These are phyloP conservation scores for Globisporangium heterothallicum DNA, from an alignment of 352 stramenopile species.

Conservation along the genomic window DNA sequence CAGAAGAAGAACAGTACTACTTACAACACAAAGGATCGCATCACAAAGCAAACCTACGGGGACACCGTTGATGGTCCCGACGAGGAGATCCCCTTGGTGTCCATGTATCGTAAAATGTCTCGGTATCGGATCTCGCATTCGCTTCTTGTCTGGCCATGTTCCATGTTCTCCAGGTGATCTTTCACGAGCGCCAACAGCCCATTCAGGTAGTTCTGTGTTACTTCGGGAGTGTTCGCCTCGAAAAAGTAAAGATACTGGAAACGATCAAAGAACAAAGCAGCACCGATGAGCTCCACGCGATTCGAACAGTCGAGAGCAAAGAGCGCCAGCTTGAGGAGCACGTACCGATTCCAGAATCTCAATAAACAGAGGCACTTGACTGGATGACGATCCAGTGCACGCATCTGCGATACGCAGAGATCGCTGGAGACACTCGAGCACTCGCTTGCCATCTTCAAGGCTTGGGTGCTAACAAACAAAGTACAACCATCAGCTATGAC, in stretches of 20 bases:
- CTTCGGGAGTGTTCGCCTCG: slow-evolving; percentile 68
- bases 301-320: background rate
- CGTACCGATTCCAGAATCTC: slow-evolving; percentile 91
- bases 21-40: background rate
- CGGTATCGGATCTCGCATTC: slow-evolving; percentile 84
- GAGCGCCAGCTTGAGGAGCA: no score
- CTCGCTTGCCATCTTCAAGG: slow-evolving; percentile 90
- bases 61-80: slow-evolving; percentile 23
- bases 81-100: slow-evolving; percentile 33
- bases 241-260: slow-evolving; percentile 92
- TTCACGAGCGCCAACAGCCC: slow-evolving; percentile 87
- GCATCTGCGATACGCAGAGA: slow-evolving; percentile 94
- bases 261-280: background rate
- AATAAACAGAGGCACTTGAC: slow-evolving; percentile 93
- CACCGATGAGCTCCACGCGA: background rate
- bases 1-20: no score
- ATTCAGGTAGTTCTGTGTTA: slow-evolving; percentile 66
- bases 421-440: slow-evolving; percentile 96
- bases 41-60: slow-evolving; percentile 2
- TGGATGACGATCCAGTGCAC: slow-evolving; percentile 59
- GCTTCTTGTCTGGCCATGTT: slow-evolving; percentile 45
- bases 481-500: background rate
- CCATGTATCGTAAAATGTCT: slow-evolving; percentile 80
- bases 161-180: slow-evolving; percentile 92
- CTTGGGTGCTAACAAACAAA: slow-evolving; percentile 35